Evolutionary conservation across 1,284 basidiomycete species (phyloP).

Genomic region (Leccinum glutinopallens): DNA sequence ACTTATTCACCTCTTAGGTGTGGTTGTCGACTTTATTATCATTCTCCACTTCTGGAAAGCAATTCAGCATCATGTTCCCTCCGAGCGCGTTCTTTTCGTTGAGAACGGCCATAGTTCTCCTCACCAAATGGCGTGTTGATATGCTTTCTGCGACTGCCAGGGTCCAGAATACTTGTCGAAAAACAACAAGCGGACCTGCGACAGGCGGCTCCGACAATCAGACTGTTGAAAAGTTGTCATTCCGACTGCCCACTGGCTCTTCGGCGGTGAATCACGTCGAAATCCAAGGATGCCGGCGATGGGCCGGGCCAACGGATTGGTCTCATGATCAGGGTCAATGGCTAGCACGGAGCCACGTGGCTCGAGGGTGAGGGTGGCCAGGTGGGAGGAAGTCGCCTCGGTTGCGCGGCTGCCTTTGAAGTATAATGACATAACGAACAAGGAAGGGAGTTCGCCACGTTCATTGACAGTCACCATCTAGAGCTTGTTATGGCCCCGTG

Average conservation of each 20-base stretch:
- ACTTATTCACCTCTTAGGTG: neutral
- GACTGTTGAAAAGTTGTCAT: neutral
- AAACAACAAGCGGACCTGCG: neutral
- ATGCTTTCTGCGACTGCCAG: neutral
- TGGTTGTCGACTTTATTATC: neutral
- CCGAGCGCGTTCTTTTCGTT: neutral
- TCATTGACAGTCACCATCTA: neutral
- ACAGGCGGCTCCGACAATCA: neutral
- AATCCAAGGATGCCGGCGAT: neutral
- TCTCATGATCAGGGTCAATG: neutral
- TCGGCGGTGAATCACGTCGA: neutral
- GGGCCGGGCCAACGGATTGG: neutral
- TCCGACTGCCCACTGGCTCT: neutral
- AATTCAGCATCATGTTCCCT: neutral
- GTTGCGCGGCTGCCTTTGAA: neutral
- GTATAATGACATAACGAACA: neutral
- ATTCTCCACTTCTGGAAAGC: neutral
- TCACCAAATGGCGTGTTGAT: neutral
- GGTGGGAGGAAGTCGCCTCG: neutral
- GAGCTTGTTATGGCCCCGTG: neutral
- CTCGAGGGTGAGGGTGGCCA: neutral
- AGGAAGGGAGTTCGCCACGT: neutral
- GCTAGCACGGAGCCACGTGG: neutral
- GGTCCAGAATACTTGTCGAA: neutral
- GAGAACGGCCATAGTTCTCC: neutral